Evolutionary conservation across 2,329 filamentous ascomycete species (phyloP).

Genomic region (Apiospora malaysiana): DNA sequence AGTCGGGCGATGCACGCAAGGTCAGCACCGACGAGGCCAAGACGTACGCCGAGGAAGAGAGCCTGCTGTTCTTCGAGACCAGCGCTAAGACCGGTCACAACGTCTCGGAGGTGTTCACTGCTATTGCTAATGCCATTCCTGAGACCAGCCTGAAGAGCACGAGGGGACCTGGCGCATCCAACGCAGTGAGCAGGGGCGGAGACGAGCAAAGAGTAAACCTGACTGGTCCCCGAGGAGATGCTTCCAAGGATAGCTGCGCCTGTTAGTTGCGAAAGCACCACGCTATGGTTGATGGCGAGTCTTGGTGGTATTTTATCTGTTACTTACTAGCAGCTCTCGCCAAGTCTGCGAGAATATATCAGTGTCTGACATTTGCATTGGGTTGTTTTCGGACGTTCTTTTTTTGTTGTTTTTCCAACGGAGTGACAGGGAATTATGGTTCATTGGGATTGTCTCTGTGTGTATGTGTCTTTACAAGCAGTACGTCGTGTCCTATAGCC

Average conservation of each 20-base stretch:
- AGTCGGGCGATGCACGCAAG: constrained; percentile 80
- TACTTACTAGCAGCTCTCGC: background rate
- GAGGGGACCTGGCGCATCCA: constrained; percentile 70
- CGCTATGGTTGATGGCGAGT: background rate
- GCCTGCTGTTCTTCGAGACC: constrained; percentile 95
- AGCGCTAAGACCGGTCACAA: constrained; percentile 96
- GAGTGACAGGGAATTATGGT: constrained; percentile 14
- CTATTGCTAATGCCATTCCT: constrained; percentile 96
- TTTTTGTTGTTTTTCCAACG: background rate
- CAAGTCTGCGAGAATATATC: constrained; percentile 2
- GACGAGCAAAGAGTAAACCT: constrained; percentile 84
- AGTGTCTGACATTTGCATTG: constrained; percentile 12
- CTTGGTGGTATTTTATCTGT: background rate
- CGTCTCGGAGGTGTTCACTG: constrained; percentile 94
- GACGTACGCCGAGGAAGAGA: constrained; percentile 92
- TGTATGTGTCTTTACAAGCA: constrained; percentile 8
- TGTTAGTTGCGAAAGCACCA: constrained; percentile 61
- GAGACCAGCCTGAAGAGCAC: constrained; percentile 94
- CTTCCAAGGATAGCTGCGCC: constrained; percentile 89
- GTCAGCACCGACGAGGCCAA: constrained; percentile 91
- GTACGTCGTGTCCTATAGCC: constrained; percentile 17
- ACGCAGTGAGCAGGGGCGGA: constrained; percentile 62
- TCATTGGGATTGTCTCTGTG: constrained; percentile 17
- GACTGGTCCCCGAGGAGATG: constrained; percentile 69
- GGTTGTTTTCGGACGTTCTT: constrained; percentile 11